Base-by-base conservation (phyloP, 1,139 yeast species). In the Debaryomyces udenii region DNA sequence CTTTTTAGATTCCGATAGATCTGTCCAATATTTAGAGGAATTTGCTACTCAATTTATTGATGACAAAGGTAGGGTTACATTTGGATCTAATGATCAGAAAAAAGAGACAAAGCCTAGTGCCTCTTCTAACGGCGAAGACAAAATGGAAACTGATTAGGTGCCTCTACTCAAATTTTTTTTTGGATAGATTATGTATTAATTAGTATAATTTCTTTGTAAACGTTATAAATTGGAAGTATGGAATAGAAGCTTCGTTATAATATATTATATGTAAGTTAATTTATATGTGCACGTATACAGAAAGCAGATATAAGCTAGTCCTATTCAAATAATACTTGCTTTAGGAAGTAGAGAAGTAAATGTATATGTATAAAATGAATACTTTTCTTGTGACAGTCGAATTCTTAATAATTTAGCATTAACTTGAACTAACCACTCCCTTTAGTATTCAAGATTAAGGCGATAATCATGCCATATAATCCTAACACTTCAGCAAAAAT, bases 401-500 rank as follows among this genome's bases (percentile, higher is more conserved):
- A 23, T 9, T 23, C 27, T 23, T 9, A 23, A 23, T 9, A 23
- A 23, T 23, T 9, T 9, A n/a, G n/a, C n/a, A n/a, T 23, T 23
- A n/a, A 20, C 7, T 20, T 20, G 22, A 20, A 20, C 23, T 45
- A 76, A 56, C 83, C 83, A 48, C 86, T 80, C 49, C 94, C 94
- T 72, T 87, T 86, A 32, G 97, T 89, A 67, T 90, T 90, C 64
- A 90, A 78, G 48, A 90, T 86, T 66, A 90, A 80, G 23, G 96
- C 96, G 54, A 90, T 85, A 62, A 88, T 93, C 72, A 93, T 82
- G 55, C 98, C 99, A 66, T 93, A 93, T 56, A 93, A 80, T 64
- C 98, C 99, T 70, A 93, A 83, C 51, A 93, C 99, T 80, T 93
- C 99, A 52, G 98, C 97, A 71, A 93, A 93, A 87, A 93, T 93